Evolutionary conservation across 108 stramenopile genomes (phyloP).

Genomic region (Nitzschia inconspicua): DNA sequence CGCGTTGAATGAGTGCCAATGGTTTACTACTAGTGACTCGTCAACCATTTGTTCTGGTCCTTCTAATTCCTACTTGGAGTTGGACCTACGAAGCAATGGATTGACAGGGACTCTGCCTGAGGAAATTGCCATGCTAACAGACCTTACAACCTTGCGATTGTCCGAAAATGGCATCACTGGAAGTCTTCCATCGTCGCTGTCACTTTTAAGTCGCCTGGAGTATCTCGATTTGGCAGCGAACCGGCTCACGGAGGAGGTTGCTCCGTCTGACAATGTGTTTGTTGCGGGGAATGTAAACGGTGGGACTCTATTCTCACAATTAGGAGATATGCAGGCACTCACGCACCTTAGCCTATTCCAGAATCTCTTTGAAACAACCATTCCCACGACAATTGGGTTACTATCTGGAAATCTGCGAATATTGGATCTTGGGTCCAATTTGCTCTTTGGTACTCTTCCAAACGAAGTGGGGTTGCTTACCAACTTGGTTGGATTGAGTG

Average conservation of each 20-base stretch:
- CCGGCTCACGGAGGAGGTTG: constrained; percentile 11
- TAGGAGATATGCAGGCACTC: constrained; percentile 13
- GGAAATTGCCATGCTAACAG: constrained; percentile 26
- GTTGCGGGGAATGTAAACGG: neutral
- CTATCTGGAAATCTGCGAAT: neutral
- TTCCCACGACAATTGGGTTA: neutral
- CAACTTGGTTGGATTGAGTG: neutral
- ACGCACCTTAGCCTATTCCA: neutral
- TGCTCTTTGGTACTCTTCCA: constrained; percentile 13
- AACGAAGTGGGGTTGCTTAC: constrained; percentile 6
- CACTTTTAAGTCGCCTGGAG: neutral
- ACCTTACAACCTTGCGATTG: constrained; percentile 19
- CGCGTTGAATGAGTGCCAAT: constrained; percentile 32
- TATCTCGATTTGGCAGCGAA: constrained; percentile 34
- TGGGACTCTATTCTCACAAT: constrained; percentile 34
- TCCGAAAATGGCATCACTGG: neutral
- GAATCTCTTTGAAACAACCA: constrained; percentile 3
- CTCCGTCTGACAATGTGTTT: neutral
- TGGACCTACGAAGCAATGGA: constrained; percentile 42
- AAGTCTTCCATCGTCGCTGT: neutral
- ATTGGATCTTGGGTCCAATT: constrained; percentile 12
- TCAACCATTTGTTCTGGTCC: constrained; percentile 14
- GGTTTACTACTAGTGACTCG: constrained; percentile 19
- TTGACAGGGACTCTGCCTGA: constrained; percentile 34
- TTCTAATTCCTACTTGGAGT: neutral